Evolutionary conservation across 192 early-diverging fungal species (phyloP).

Genomic region (Linnemannia elongata): DNA sequence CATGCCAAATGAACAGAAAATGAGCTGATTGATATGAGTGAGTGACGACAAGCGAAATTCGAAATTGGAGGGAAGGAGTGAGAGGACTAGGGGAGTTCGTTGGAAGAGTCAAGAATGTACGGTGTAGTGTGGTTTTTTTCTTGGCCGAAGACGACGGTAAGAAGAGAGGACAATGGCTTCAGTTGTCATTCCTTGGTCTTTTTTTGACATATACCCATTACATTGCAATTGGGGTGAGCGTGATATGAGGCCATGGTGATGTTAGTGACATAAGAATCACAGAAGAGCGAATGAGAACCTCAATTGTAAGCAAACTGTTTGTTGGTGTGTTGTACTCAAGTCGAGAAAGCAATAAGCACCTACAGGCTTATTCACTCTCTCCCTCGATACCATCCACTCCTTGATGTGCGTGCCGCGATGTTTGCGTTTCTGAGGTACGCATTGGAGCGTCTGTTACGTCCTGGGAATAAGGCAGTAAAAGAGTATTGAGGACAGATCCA

Average conservation of each 20-base stretch:
- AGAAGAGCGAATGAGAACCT: neutral
- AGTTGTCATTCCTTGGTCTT: neutral
- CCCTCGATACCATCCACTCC: neutral
- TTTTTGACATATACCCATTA: neutral
- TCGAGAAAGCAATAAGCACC: neutral
- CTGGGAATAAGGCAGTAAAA: neutral
- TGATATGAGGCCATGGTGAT: slow-evolving; percentile 5
- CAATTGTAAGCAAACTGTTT: neutral
- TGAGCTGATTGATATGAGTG: neutral
- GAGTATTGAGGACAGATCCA: neutral
- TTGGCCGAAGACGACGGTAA: neutral
- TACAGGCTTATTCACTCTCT: neutral
- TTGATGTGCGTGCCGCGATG: neutral
- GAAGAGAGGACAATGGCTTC: neutral
- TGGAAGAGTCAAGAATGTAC: neutral
- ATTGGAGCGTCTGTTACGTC: neutral
- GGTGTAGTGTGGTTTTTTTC: neutral
- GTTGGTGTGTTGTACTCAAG: no score
- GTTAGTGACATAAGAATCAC: neutral
- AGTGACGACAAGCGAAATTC: neutral
- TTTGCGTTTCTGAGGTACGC: neutral
- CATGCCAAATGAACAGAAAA: neutral
- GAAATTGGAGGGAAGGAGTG: neutral
- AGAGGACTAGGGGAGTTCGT: neutral
- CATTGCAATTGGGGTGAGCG: neutral